phyloP scores from a whole-genome alignment of 139 green algal species.

The Chlorella vulgaris region DNA sequence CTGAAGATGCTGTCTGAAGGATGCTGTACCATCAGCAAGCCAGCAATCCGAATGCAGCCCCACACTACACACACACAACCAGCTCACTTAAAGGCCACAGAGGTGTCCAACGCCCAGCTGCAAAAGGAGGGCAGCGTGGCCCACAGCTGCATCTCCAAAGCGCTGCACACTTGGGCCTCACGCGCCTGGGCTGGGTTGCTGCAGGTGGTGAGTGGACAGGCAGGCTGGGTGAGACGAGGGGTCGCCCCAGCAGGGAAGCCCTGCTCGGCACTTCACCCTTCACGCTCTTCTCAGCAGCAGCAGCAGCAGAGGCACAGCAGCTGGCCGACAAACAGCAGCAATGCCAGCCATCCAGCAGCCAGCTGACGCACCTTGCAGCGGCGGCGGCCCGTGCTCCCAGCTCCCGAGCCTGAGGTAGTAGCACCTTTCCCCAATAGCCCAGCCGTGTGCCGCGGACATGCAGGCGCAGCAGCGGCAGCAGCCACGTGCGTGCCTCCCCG shows the following conservation, averaged over 20 bases:
- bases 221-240: background rate
- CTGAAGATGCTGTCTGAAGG: background rate
- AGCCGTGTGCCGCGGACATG: constrained; percentile 63
- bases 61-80: too few relatives aligned
- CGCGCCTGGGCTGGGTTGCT: constrained; percentile 7
- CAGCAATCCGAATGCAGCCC: too few relatives aligned
- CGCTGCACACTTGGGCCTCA: constrained; percentile 62
- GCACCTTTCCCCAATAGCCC: constrained; percentile 64
- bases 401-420: constrained; percentile 75
- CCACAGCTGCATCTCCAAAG: constrained; percentile 83
- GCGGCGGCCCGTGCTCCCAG: constrained; percentile 55
- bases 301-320: too few relatives aligned
- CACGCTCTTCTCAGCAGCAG: too few relatives aligned
- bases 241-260: background rate
- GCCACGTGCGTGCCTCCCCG: constrained; percentile 81
- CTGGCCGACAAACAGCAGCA: background rate
- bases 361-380: background rate
- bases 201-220: background rate
- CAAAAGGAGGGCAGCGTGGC: constrained; percentile 79
- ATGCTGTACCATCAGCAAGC: background rate
- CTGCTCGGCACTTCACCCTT: too few relatives aligned
- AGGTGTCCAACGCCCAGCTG: constrained; percentile 73
- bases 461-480: constrained; percentile 86
- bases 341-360: background rate
- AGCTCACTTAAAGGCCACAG: constrained; percentile 42